phyloP scores from a whole-genome alignment of 108 stramenopile genomes.

The Nitzschia palea region DNA sequence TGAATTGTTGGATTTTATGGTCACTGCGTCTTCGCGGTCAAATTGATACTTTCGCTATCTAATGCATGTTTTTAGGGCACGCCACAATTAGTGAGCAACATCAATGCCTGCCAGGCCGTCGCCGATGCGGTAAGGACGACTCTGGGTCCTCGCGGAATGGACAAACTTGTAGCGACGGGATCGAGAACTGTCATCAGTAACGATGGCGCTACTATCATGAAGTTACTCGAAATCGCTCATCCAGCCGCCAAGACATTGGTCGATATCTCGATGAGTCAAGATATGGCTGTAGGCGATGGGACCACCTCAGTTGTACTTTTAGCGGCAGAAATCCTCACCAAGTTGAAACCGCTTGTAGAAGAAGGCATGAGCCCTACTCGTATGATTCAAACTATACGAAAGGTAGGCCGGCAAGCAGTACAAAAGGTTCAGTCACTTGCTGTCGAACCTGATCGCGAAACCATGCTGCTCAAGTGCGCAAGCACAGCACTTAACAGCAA shows the following conservation, averaged over 20 bases:
- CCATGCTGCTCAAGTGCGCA: slow-evolving; percentile 95
- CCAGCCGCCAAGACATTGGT: slow-evolving; percentile 98
- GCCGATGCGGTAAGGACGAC: slow-evolving; percentile 97
- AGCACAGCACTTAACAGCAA: slow-evolving; percentile 98
- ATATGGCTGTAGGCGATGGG: slow-evolving; percentile 97
- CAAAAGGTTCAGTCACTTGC: slow-evolving; percentile 69
- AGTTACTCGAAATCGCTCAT: slow-evolving; percentile 96
- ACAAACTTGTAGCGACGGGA: slow-evolving; percentile 95
- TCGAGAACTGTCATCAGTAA: slow-evolving; percentile 92
- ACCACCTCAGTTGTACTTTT: slow-evolving; percentile 96
- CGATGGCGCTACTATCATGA: slow-evolving; percentile 99
- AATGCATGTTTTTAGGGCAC: slow-evolving; percentile 73
- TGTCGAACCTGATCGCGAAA: slow-evolving; percentile 63
- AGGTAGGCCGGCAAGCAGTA: slow-evolving; percentile 78
- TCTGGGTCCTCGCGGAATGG: slow-evolving; percentile 98
- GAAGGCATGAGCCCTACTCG: slow-evolving; percentile 98
- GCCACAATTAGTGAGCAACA: slow-evolving; percentile 97
- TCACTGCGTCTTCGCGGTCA: background rate
- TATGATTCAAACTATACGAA: slow-evolving; percentile 75
- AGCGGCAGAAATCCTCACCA: slow-evolving; percentile 93
- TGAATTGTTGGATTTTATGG: slow-evolving; percentile 1
- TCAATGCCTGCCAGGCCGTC: slow-evolving; percentile 98
- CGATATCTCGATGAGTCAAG: slow-evolving; percentile 98
- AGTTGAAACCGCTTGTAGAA: slow-evolving; percentile 96
- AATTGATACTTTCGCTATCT: slow-evolving; percentile 3